phyloP scores from a whole-genome alignment of 2,329 filamentous ascomycete species.

The Aspergillus caelatus region DNA sequence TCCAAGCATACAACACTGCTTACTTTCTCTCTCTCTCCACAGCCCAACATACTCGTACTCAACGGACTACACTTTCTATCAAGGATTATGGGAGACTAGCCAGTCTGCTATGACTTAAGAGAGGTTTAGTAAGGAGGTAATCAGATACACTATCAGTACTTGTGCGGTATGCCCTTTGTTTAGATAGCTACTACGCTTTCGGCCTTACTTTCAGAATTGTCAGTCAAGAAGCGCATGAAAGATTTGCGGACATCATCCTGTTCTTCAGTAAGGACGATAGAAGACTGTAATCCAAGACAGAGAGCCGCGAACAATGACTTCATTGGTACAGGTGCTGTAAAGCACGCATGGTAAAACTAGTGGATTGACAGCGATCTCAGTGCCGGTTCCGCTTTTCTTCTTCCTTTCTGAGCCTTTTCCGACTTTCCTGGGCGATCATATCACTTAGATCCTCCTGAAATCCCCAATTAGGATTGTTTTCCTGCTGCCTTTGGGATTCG shows the following conservation, averaged over 20 bases:
- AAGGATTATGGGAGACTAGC: neutral
- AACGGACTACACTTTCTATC: neutral
- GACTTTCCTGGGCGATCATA: slow-evolving; percentile 92
- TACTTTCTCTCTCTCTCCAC: no score
- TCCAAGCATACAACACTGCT: no score
- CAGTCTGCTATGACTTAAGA: neutral
- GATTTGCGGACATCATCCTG: neutral
- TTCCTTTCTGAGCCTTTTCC: slow-evolving; percentile 87
- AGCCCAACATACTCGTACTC: neutral
- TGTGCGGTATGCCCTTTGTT: neutral
- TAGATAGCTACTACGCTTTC: neutral
- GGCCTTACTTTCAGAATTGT: neutral
- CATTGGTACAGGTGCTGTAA: neutral
- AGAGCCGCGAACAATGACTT: neutral
- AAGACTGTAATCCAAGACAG: neutral
- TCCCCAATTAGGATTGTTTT: slow-evolving; percentile 70
- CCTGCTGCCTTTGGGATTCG: slow-evolving; percentile 68
- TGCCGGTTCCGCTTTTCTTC: slow-evolving; percentile 72
- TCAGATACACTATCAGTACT: neutral
- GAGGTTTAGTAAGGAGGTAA: neutral
- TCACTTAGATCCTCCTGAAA: slow-evolving; percentile 90
- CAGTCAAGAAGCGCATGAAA: neutral
- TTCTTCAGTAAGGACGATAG: neutral
- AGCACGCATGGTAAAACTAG: neutral
- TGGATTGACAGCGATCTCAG: slow-evolving; percentile 15